These are phyloP conservation scores for Ascochyta fabae DNA, from an alignment of 2,329 filamentous ascomycete species.

Conservation along the genomic window DNA sequence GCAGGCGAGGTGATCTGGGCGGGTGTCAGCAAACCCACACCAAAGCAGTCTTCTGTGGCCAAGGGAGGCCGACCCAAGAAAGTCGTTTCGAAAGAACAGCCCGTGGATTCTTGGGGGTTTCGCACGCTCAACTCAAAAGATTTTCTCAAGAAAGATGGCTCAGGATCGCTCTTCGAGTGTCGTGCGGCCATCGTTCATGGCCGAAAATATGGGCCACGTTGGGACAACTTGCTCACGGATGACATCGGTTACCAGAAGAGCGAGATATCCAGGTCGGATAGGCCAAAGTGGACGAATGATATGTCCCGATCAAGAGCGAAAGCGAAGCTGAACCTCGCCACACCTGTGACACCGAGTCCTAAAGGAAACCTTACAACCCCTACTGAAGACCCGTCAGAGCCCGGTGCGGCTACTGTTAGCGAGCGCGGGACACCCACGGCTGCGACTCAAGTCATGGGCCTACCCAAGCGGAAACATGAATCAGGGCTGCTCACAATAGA, in stretches of 20 bases:
- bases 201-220: conserved; percentile 28
- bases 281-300: conserved; percentile 1
- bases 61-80: conserved; percentile 26
- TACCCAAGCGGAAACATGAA: conserved; percentile 14
- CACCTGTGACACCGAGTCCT: not conserved
- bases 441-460: conserved; percentile 2
- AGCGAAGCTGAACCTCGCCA: not conserved
- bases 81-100: not conserved
- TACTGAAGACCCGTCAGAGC: not conserved
- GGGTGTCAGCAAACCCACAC: conserved; percentile 52
- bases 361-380: not conserved
- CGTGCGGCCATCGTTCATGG: conserved; percentile 27
- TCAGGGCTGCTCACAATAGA: conserved; percentile 29
- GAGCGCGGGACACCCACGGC: not conserved
- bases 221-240: conserved; percentile 34
- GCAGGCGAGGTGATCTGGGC: conserved; percentile 60
- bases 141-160: conserved; percentile 30
- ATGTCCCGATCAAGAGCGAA: not conserved
- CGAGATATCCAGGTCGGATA: conserved; percentile 4
- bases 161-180: conserved; percentile 36
- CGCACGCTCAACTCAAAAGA: conserved; percentile 22
- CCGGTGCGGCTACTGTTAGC: not conserved
- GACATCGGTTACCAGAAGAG: conserved; percentile 33
- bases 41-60: conserved; percentile 34
- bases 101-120: conserved; percentile 44